These are phyloP conservation scores for Lycium barbarum DNA, from an alignment of 257 asterid genomes.

Conservation along the genomic window DNA sequence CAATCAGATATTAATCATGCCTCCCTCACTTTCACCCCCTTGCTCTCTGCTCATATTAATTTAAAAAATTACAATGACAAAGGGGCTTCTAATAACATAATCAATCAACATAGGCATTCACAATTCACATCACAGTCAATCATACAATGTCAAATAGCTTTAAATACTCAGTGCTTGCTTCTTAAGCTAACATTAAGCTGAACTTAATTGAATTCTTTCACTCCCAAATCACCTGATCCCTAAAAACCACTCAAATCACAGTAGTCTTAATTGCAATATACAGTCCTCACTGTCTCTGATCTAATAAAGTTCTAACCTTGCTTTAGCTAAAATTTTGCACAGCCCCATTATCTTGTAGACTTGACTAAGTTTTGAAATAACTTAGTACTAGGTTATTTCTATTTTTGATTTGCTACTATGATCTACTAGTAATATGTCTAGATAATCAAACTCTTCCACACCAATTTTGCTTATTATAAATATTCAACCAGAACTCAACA, in stretches of 20 bases:
- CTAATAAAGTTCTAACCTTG: not conserved
- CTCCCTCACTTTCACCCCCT: not conserved
- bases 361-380: too few relatives aligned
- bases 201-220: not conserved
- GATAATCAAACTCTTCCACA: not conserved
- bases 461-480: not conserved
- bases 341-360: not conserved
- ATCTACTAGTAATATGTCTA: not conserved
- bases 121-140: not conserved
- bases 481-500: not conserved
- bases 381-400: not conserved
- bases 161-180: not conserved
- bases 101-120: slow-evolving; percentile 2
- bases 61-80: not conserved
- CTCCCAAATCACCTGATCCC: not conserved
- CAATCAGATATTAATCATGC: not conserved
- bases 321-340: not conserved
- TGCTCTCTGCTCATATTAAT: not conserved
- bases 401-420: not conserved
- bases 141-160: slow-evolving; percentile 4
- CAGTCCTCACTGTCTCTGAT: not conserved
- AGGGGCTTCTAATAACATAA: not conserved
- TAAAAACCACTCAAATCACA: not conserved
- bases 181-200: not conserved
- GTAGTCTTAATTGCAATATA: not conserved